Percentiles rank a stretch among this genome's conserved stretches.
Evolutionary conservation across 495 filamentous ascomycete genomes (phyloP).

Genomic region (Xylaria palmicola): DNA sequence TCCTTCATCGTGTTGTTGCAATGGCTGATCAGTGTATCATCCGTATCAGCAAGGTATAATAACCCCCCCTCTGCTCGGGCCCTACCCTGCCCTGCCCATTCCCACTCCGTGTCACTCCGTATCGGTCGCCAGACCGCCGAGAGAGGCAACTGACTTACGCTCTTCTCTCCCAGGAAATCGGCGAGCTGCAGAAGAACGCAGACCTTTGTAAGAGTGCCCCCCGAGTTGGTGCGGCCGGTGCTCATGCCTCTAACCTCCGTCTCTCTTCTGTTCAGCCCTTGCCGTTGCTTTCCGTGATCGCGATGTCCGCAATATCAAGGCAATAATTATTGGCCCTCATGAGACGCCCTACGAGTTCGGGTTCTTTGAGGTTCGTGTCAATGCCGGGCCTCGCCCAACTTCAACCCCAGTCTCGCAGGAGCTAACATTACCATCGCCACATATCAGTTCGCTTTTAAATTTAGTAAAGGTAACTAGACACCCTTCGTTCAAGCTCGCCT

Average conservation of each 20-base stretch:
- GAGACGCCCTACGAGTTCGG: slow-evolving; percentile 96
- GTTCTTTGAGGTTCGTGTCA: slow-evolving; percentile 79
- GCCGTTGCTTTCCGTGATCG: slow-evolving; percentile 82
- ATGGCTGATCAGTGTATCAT: slow-evolving; percentile 87
- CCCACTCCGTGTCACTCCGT: neutral
- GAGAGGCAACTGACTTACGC: slow-evolving; percentile 38
- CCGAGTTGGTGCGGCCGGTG: neutral
- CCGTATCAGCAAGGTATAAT: slow-evolving; percentile 73
- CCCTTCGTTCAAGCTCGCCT: neutral
- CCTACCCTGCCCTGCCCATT: neutral
- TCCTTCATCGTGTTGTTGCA: neutral
- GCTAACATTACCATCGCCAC: neutral
- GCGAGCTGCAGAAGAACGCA: slow-evolving; percentile 73
- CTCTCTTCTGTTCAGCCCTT: slow-evolving; percentile 56
- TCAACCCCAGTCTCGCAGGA: neutral
- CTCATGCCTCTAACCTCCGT: slow-evolving; percentile 11
- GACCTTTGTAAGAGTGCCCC: slow-evolving; percentile 66
- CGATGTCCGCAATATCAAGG: slow-evolving; percentile 85
- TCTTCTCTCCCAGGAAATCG: slow-evolving; percentile 64
- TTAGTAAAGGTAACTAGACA: slow-evolving; percentile 55
- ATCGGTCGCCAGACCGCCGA: slow-evolving; percentile 9
- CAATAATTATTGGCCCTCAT: slow-evolving; percentile 87
- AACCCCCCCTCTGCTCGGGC: slow-evolving; percentile 15
- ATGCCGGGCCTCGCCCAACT: neutral
- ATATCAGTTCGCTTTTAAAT: slow-evolving; percentile 63